Evolutionary conservation across 2,329 filamentous ascomycete species (phyloP), one percentile per base, ranked within the genome.

Genomic region (Pseudogymnoascus sp.): DNA sequence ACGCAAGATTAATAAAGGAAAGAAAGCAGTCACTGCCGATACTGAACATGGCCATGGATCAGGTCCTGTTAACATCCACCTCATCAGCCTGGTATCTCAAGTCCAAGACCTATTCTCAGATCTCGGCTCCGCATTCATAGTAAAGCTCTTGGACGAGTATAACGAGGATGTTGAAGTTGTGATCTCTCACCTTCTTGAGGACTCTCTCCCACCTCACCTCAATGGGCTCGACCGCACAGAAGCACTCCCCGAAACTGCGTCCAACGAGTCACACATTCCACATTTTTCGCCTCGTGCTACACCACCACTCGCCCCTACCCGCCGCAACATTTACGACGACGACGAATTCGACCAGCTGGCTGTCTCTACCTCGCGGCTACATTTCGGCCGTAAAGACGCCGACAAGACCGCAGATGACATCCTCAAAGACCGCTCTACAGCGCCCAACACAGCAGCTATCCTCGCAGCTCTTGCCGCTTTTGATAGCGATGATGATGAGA

Each of bases 51-150:
- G 37, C 12, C 64, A 65, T 35, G 56, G 25, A 31, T 21, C 60
- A 56, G 62, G 42, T 2, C 61, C 65, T 25, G 56, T 71, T 56
- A 90, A 94, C 70, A 77, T 93, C 21, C 91, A 96, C 74, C 86
- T 82, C 44, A 88, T 95, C 84, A 92, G 89, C 69, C 84, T 93
- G 59, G 85, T 97, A 61, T 89, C 89, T 0, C 91, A 95, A 73
- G 82, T 99, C n/a, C 92, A 96, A 72, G 93, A 99, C 71, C 79
- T 97, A 0, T 97, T 97, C 71, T 91, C 93, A 0, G 85, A 96
- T 66, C 79, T 97, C 8, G 92, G 92, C 4, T 87, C 90, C 3
- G 90, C 83, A 0, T 97, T 96, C 71, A 79, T 97, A 14, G 81
- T 90, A 16, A 88, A 84, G 69, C 80, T 96, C 8, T 80, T 97